A percentile compares a stretch with the other conserved stretches of the same genome.
phyloP scores from a whole-genome alignment of 257 asterid species.

The Przewalskia tangutica region DNA sequence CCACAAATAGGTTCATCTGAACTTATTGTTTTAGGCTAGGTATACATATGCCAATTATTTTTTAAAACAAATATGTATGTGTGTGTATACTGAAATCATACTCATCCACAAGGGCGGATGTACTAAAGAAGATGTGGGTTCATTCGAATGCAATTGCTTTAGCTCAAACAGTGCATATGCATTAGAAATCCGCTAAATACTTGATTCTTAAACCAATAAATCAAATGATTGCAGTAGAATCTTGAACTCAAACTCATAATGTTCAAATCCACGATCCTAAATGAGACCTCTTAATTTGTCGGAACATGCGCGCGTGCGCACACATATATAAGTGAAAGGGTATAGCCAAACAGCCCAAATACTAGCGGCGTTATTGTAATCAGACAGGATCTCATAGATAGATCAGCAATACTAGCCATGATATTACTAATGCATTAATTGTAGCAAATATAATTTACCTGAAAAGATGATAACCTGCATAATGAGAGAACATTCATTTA shows the following conservation, averaged over 20 bases:
- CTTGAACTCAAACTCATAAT: neutral
- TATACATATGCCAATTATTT: too few relatives aligned
- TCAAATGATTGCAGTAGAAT: neutral
- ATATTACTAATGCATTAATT: neutral
- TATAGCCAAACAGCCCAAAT: too few relatives aligned
- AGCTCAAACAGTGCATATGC: neutral
- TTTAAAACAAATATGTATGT: too few relatives aligned
- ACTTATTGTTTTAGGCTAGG: too few relatives aligned
- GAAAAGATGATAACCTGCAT: slow-evolving; percentile 56
- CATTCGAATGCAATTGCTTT: neutral
- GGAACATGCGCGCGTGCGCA: neutral
- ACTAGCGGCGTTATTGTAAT: too few relatives aligned
- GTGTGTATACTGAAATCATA: too few relatives aligned
- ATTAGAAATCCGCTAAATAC: neutral
- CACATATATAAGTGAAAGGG: neutral
- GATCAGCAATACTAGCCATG: neutral
- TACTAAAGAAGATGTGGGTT: too few relatives aligned
- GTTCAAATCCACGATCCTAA: neutral
- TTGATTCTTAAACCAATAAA: neutral
- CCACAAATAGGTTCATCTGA: too few relatives aligned
- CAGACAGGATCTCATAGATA: neutral
- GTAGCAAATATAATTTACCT: slow-evolving; percentile 18
- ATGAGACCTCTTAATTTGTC: neutral
- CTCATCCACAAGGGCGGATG: too few relatives aligned
- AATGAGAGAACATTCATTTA: slow-evolving; percentile 35